Conservation (phyloP, 2,329 filamentous ascomycete species). For the Lecanosticta acicola region DNA sequence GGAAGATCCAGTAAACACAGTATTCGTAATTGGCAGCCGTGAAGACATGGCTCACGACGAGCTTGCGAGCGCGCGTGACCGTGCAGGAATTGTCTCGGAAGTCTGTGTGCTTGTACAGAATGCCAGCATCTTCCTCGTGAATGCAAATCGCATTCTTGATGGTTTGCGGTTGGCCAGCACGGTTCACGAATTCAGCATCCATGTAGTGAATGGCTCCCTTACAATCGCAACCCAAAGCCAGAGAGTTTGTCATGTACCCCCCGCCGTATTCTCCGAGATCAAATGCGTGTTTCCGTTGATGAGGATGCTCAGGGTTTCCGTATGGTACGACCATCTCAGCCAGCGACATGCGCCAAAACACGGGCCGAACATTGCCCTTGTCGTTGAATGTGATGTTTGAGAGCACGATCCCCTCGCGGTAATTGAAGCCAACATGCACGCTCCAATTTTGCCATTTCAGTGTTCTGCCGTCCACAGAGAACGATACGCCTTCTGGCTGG, state of each 20-base stretch:
- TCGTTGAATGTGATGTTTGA: slow-evolving; percentile 89
- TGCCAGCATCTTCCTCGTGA: slow-evolving; percentile 87
- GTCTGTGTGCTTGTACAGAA: slow-evolving; percentile 82
- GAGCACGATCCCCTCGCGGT: slow-evolving; percentile 82
- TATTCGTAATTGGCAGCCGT: slow-evolving; percentile 97
- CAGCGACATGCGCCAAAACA: slow-evolving; percentile 85
- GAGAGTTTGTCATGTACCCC: slow-evolving; percentile 76
- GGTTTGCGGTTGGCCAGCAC: slow-evolving; percentile 62
- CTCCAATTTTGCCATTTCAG: slow-evolving; percentile 92
- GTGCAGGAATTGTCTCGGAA: slow-evolving; percentile 86
- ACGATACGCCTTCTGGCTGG: slow-evolving; percentile 83
- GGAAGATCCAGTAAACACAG: slow-evolving; percentile 78
- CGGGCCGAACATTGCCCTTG: slow-evolving; percentile 64
- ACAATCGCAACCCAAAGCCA: slow-evolving; percentile 75
- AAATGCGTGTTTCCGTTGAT: slow-evolving; percentile 76
- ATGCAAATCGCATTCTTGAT: slow-evolving; percentile 96
- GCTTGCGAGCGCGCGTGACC: slow-evolving; percentile 77
- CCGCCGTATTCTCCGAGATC: slow-evolving; percentile 76
- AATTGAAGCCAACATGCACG: slow-evolving; percentile 91
- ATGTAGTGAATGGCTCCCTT: slow-evolving; percentile 90
- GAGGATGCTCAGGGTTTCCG: slow-evolving; percentile 72
- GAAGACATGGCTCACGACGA: slow-evolving; percentile 86
- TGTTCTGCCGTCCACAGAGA: slow-evolving; percentile 66
- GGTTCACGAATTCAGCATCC: slow-evolving; percentile 77
- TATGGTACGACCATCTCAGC: slow-evolving; percentile 94